Conservation (phyloP, 2,329 filamentous ascomycete species). For the Ramularia endophylla region DNA sequence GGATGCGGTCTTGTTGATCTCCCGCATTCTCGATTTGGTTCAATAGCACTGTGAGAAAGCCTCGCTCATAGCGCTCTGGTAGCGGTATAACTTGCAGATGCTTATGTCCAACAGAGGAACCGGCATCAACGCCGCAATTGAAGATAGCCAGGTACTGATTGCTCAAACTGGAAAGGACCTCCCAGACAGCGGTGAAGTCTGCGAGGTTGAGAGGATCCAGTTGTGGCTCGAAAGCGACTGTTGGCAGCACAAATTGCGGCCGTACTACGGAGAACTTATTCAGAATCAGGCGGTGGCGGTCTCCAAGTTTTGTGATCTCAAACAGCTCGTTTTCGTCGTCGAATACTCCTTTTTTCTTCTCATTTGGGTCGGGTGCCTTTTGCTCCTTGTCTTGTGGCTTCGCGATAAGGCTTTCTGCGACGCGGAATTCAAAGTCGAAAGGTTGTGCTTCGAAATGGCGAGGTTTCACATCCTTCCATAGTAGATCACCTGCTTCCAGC, state of each 20-base stretch:
- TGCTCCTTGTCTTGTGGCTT: slow-evolving; percentile 12
- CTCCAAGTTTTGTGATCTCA: slow-evolving; percentile 26
- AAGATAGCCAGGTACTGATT: slow-evolving; percentile 37
- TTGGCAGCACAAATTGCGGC: slow-evolving; percentile 36
- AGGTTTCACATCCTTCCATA: slow-evolving; percentile 7
- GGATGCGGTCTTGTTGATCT: too few relatives aligned
- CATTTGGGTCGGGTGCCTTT: slow-evolving; percentile 1
- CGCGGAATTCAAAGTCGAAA: slow-evolving; percentile 12
- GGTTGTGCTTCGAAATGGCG: slow-evolving; percentile 1
- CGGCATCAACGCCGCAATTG: slow-evolving; percentile 42
- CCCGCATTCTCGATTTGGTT: slow-evolving; percentile 2
- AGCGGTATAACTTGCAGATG: slow-evolving; percentile 37
- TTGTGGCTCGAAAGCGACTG: slow-evolving; percentile 34
- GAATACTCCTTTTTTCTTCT: slow-evolving; percentile 9
- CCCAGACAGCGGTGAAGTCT: slow-evolving; percentile 36
- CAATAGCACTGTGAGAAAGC: slow-evolving; percentile 22
- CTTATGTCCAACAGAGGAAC: slow-evolving; percentile 41
- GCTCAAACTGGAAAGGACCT: slow-evolving; percentile 27
- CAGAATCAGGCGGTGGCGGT: slow-evolving; percentile 31
- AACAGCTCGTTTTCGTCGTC: slow-evolving; percentile 10
- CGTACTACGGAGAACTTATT: slow-evolving; percentile 35
- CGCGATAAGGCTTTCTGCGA: slow-evolving; percentile 10
- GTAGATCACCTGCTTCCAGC: slow-evolving; percentile 5
- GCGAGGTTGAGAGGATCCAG: slow-evolving; percentile 32
- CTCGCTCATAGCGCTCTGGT: slow-evolving; percentile 24